Evolutionary conservation across 208 protist species (phyloP).

Genomic region (Tritrichomonas foetus): DNA sequence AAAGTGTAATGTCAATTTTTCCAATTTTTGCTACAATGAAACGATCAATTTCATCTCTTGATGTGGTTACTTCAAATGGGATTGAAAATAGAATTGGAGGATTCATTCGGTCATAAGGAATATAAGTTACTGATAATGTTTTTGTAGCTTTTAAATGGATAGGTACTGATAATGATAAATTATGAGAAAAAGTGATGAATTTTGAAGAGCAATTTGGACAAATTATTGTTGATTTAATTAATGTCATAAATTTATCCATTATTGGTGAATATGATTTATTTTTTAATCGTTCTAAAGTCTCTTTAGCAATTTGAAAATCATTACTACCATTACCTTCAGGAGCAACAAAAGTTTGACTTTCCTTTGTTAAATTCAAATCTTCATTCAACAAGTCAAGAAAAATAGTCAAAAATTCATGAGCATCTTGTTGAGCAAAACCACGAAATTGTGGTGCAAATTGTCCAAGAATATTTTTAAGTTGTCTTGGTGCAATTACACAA

Average conservation of each 20-base stretch:
- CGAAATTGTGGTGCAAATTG: not conserved
- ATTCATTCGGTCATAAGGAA: not conserved
- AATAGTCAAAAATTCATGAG: constrained; percentile 62
- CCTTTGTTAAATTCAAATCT: too few relatives aligned
- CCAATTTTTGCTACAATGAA: too few relatives aligned
- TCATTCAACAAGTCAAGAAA: constrained; percentile 63
- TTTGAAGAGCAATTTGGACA: constrained; percentile 56
- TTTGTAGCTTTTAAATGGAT: not conserved
- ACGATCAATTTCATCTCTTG: too few relatives aligned
- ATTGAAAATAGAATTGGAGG: not conserved
- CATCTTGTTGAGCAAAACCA: constrained; percentile 50
- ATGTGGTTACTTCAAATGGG: too few relatives aligned
- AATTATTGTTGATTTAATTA: constrained; percentile 50
- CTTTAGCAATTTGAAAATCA: constrained; percentile 46
- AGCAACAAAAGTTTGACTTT: too few relatives aligned
- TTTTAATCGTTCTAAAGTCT: constrained; percentile 50
- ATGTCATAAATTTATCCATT: constrained; percentile 55
- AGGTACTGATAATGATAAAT: not conserved
- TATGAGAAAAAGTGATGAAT: constrained; percentile 58
- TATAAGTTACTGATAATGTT: not conserved
- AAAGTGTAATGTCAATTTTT: not conserved
- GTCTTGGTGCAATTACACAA: not conserved
- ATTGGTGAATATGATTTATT: constrained; percentile 54
- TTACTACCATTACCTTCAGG: constrained; percentile 44
- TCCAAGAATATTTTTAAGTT: not conserved